These are phyloP conservation scores for Chrysochromulina parva DNA, from an alignment of 78 protist genomes.

Conservation along the genomic window DNA sequence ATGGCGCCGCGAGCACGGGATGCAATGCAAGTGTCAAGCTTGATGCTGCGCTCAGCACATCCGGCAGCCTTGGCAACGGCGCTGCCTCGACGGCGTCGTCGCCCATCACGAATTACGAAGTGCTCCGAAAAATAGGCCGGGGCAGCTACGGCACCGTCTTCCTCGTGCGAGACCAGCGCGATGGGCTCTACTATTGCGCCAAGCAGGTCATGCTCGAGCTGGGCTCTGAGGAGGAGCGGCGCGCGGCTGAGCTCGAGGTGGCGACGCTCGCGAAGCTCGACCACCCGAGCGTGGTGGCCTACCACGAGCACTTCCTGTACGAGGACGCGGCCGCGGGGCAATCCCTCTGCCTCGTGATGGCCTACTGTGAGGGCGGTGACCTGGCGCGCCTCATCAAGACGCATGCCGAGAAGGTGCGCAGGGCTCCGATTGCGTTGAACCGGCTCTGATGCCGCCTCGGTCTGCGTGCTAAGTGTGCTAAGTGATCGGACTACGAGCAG, in stretches of 20 bases:
- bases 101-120: not conserved
- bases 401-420: too few species aligned
- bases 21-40: too few species aligned
- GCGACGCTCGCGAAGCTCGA: not conserved
- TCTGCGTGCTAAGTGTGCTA: too few species aligned
- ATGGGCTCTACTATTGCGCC: not conserved
- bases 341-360: not conserved
- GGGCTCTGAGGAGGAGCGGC: not conserved
- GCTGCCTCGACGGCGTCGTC: too few species aligned
- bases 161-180: not conserved
- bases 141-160: not conserved
- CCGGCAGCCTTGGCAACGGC: too few species aligned
- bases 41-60: too few species aligned
- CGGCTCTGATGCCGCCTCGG: too few species aligned
- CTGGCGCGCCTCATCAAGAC: not conserved
- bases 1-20: too few species aligned
- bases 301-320: not conserved
- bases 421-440: too few species aligned
- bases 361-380: slow-evolving; percentile 30
- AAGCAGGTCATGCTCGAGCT: not conserved
- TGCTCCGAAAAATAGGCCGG: not conserved
- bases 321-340: not conserved
- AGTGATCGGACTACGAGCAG: too few species aligned
- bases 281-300: not conserved
- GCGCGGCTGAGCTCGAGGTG: not conserved